phyloP scores from a whole-genome alignment of 768 basidiomycete genomes.

The Suillus cothurnatus region DNA sequence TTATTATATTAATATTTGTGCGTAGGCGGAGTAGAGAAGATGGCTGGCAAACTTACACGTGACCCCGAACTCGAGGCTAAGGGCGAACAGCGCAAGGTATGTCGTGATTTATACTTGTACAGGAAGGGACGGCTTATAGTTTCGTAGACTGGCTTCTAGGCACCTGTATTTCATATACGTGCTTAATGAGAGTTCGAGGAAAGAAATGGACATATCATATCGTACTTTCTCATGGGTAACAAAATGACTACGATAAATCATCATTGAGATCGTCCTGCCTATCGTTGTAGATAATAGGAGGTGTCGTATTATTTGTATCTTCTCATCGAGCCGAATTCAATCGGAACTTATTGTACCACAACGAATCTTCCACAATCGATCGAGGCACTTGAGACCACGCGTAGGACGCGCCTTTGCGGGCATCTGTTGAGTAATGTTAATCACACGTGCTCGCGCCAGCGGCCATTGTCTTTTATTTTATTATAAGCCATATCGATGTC shows the following conservation, averaged over 20 bases:
- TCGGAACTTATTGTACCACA: not conserved
- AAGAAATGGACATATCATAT: not conserved
- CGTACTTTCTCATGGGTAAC: not conserved
- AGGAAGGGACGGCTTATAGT: not conserved
- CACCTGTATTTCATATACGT: not conserved
- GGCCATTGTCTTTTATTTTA: no score
- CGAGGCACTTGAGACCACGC: not conserved
- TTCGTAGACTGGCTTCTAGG: not conserved
- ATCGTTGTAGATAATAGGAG: not conserved
- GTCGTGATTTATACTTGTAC: not conserved
- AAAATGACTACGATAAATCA: not conserved
- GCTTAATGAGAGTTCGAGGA: no score
- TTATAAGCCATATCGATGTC: no score
- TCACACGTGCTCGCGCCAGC: no score
- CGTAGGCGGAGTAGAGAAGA: slow-evolving; percentile 11
- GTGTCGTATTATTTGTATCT: not conserved
- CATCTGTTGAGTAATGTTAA: not conserved
- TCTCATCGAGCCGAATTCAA: not conserved
- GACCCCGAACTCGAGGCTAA: slow-evolving; percentile 2
- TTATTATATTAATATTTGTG: not conserved
- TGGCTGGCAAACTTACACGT: slow-evolving; percentile 9
- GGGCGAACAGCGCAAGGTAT: slow-evolving; percentile 13
- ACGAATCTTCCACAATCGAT: not conserved
- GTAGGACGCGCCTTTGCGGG: not conserved
- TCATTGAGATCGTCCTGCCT: not conserved